Base-by-base conservation (phyloP, 805 yeast species). In the Starmerella ratchasimensis region DNA sequence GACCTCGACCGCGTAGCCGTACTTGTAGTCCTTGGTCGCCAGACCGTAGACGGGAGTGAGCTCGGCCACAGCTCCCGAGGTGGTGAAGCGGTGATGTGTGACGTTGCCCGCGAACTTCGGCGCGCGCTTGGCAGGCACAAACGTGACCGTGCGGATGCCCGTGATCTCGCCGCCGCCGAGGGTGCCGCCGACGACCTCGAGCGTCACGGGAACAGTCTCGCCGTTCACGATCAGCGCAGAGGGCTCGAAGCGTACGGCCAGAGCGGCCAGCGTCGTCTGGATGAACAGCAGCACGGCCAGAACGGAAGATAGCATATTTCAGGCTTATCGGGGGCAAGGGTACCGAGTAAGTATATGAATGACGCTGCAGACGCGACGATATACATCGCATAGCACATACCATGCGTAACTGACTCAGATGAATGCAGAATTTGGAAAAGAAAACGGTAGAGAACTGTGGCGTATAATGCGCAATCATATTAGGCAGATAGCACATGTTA, bases 1-100 rank as follows among this genome's bases (percentile, higher is more conserved):
- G 26, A 52, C 46, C 11, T 40, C 59, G 42, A 82, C 59, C 48
- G 69, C 71, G 49, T 80, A 62, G 22, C 70, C 68, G 35, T 83
- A 56, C 35, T 63, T 64, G 59, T 81, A 93, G 31, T 61, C 62
- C 35, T 45, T 41, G 13, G 41, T 28, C 26, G 52, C 48, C 38
- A 49, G 37, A 4, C 47, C 38, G 36, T 43, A 48, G 7, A 30
- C 31, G 3, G 46, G 39, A 5, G 7, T 7, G 21, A 42, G 18
- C 17, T 15, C 14, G 23, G 21, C 20, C n/a, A 24, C 8, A 13
- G 17, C 6, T 25, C 31, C 31, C 21, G 31, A 37, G 32, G 18
- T 18, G 16, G n/a, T 31, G 25, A 17, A 9, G 10, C 18, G 24
- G 9, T 19, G 18, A 42, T 44, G 48, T n/a, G 44, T 31, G 34